Evolutionary conservation across 2,329 filamentous ascomycete genomes (phyloP), one percentile per base, ranked within the genome.

Genomic region (Apiospora koreana): DNA sequence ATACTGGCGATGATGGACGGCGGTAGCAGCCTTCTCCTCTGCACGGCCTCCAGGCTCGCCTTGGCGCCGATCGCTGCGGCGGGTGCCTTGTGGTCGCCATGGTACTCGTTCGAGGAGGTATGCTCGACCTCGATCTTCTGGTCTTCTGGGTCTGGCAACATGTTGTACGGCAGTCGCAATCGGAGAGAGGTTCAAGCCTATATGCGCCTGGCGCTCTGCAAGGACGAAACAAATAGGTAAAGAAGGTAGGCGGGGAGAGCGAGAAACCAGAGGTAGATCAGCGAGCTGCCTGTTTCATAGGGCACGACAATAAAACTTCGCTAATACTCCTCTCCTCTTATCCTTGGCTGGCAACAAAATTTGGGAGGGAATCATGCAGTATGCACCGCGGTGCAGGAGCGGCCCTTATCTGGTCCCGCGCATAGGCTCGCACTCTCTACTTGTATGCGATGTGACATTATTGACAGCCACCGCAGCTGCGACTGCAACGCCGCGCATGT

Each of bases 1-100:
- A 90, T 80, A 65, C 83, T 78, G 42, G 81, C 79, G 68, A 85
- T 77, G 48, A 81, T 77, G 23, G 77, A 74, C 9, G 80, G 79
- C 41, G 76, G 73, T 54, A 76, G 75, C 31, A 79, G 58, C 3
- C 77, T 75, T 41, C 78, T 73, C 68, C 65, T 67, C 12, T 71
- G 75, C 42, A 77, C 74, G 68, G 76, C 46, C 23, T 64, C 42
- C 18, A 54, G 16, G n/a, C 25, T 42, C 9, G 42, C 25, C 38
- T 42, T 42, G 23, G 64, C 42, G 23, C 38, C 38, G 18, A 25
- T 9, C 12, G 16, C 41, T 25, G 9, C n/a, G 25, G 25, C 14
- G 3, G 66, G 54, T 4, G 28, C 28, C 35, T 71, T 71, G 58
- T 42, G 41, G 43, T 50, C 66, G 42, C 66, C 62, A 16, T n/a